Evolutionary conservation across 73 alveolate genomes (phyloP), one percentile per base, ranked within the genome.

Genomic region (Paramecium tetraurelia): DNA sequence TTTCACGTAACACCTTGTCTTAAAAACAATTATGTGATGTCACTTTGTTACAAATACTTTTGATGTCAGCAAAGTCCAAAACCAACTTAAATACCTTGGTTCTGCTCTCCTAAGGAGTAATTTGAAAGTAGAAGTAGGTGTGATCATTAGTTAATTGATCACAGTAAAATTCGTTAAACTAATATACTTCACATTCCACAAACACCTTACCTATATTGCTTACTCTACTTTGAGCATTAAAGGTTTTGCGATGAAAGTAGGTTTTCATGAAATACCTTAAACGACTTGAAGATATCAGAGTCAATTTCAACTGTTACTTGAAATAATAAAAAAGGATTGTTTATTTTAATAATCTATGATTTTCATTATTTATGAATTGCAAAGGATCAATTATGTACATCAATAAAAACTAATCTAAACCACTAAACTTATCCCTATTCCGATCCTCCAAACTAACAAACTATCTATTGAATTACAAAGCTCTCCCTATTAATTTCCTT

Each of bases 161-260:
- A 16, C n/a, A 16, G n/a, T 80, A 80, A 11, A 80, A 80, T 24
- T 80, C 7, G 20, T 80, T 80, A 80, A 80, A 80, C 5, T 80
- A 44, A 80, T 44, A 80, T 2, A 80, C 90, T 24, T 27, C 43
- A 44, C 63, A 22, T 80, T 80, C 90, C 7, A 80, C 90, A 80
- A 80, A 80, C 2, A 80, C 90, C 21, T 80, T 80, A 0, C 90
- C 90, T n/a, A 80, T 41, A 80, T 80, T 80, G 27, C 90, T 80
- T 20, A 80, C 75, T 80, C 58, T 80, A 46, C 90, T 80, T 27
- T 80, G 18, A 12, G 77, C 70, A 14, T 80, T 31, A 80, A 80
- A 80, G 0, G 29, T 46, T 43, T 46, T 40, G 1, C 3, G 27
- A 44, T 43, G 71, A 46, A 80, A 80, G 24, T 80, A 80, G 4